These are phyloP conservation scores for Fusarium setosum DNA, from an alignment of 2,329 filamentous ascomycete species.

Conservation along the genomic window DNA sequence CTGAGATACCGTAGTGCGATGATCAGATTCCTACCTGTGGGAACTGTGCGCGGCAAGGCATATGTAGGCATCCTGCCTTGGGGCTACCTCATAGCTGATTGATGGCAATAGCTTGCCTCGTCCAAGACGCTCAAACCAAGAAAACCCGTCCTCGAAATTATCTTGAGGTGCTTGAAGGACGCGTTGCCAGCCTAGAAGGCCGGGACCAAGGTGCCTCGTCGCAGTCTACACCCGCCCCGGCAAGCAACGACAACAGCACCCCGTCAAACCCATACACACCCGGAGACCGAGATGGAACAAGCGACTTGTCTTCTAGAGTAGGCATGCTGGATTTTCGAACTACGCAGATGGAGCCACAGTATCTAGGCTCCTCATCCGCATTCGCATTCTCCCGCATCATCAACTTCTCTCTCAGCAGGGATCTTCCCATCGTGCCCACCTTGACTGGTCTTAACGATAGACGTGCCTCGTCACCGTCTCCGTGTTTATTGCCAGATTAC, in stretches of 20 bases:
- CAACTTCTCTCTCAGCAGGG: conserved; percentile 18
- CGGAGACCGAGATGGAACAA: conserved; percentile 1
- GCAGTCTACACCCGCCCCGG: neutral
- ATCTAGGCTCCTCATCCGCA: conserved; percentile 43
- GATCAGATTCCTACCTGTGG: neutral
- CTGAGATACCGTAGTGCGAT: neutral
- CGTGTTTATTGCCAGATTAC: conserved; percentile 15
- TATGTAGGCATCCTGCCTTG: neutral
- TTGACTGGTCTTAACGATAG: neutral
- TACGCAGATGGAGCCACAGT: conserved; percentile 39
- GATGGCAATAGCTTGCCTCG: conserved; percentile 21
- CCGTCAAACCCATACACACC: neutral
- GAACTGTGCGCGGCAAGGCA: neutral
- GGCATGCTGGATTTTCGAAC: conserved; percentile 34
- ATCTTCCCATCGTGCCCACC: neutral
- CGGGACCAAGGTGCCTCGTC: neutral
- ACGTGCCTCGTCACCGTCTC: neutral
- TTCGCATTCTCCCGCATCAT: conserved; percentile 45
- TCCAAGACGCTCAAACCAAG: conserved; percentile 44
- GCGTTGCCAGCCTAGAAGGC: conserved; percentile 40
- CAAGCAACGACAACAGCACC: neutral
- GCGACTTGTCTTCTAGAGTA: conserved; percentile 20
- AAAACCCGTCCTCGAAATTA: conserved; percentile 45
- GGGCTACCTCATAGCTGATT: neutral
- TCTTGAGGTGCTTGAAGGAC: conserved; percentile 42